These are phyloP conservation scores for Sinapis alba DNA, from an alignment of 441 rosid genomes.

Conservation along the genomic window DNA sequence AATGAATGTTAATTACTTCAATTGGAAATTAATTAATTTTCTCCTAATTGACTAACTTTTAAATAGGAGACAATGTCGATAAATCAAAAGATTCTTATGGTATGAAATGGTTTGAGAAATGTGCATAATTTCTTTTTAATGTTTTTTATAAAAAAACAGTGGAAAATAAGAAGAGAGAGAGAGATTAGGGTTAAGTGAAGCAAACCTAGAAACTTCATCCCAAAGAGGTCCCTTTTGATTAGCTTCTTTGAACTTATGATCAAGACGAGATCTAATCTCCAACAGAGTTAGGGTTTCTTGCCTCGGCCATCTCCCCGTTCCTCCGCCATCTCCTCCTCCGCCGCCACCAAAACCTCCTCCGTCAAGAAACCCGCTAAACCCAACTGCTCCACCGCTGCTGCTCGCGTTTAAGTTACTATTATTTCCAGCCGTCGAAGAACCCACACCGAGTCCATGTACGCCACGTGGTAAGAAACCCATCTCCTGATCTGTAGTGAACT, in stretches of 20 bases:
- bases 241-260: constrained; percentile 90
- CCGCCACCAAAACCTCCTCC: constrained; percentile 47
- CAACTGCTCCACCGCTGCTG: constrained; percentile 54
- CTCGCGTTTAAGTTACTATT: constrained; percentile 40
- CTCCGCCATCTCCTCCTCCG: constrained; percentile 50
- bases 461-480: constrained; percentile 55
- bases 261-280: constrained; percentile 96
- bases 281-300: constrained; percentile 96
- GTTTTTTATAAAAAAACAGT: background rate
- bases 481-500: constrained; percentile 51
- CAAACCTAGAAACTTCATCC: constrained; percentile 94
- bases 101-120: constrained; percentile 16
- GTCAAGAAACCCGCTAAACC: constrained; percentile 52
- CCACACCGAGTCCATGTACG: constrained; percentile 50
- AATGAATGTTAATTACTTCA: background rate
- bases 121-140: background rate
- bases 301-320: constrained; percentile 88
- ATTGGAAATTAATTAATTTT: background rate
- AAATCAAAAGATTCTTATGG: constrained; percentile 2
- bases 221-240: constrained; percentile 95
- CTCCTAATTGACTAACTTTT: background rate
- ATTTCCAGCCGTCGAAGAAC: constrained; percentile 33
- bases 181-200: constrained; percentile 34
- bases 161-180: constrained; percentile 6
- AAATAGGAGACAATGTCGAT: constrained; percentile 4